phyloP scores from a whole-genome alignment of 225 moss, liverwort and hornwort genomes.

The Polytrichum commune region DNA sequence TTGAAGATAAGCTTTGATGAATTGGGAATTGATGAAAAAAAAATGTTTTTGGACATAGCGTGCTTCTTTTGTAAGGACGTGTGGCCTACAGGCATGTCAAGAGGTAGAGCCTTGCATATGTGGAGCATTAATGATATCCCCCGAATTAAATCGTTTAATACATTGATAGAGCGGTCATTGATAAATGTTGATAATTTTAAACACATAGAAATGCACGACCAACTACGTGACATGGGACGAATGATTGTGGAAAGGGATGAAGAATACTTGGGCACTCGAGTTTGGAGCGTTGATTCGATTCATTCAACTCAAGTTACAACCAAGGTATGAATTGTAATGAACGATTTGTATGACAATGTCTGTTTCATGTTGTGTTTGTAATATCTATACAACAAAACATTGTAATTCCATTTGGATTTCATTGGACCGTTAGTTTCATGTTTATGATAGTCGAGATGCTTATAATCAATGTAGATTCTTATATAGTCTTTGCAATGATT shows the following conservation, averaged over 20 bases:
- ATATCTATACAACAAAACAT: not conserved
- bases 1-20: not conserved
- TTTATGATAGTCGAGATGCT: not conserved
- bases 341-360: not conserved
- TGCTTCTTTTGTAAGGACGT: not conserved
- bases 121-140: not conserved
- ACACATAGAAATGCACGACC: not conserved
- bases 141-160: not conserved
- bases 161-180: not conserved
- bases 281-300: not conserved
- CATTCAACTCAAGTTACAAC: not conserved
- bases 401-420: no score
- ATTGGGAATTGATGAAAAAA: not conserved
- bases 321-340: not conserved
- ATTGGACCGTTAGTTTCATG: not conserved
- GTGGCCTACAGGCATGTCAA: not conserved
- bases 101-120: not conserved
- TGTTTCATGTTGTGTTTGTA: not conserved
- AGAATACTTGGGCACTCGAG: not conserved
- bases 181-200: not conserved
- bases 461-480: not conserved
- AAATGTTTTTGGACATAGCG: not conserved
- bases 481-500: not conserved
- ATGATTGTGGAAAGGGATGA: not conserved
- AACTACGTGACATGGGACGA: not conserved